Base-by-base conservation (phyloP, 495 filamentous ascomycete species). In the Aspergillus ellipticus region DNA sequence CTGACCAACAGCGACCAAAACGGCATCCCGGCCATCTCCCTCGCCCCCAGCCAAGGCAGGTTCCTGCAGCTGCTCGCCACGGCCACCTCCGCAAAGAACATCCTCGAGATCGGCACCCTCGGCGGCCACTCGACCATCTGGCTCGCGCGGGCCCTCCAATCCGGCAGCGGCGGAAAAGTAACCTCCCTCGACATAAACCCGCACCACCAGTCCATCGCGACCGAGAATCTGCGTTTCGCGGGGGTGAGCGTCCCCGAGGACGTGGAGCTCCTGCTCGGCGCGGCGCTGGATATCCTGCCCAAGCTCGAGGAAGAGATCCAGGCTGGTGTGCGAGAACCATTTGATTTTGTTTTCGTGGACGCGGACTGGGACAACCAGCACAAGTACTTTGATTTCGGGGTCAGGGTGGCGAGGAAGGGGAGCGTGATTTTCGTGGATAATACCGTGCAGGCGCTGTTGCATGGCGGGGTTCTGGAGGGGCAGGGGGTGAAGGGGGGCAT, bases 261-360 rank as follows among this genome's bases (percentile, higher is more conserved):
- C 57, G 71, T 77, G 3, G 79, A 81, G 0, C 58, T 81, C 2
- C 60, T 79, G 10, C 61, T 74, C 2, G 78, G 79, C 1, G 70
- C 73, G 0, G 80, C 68, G 1, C 31, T 77, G 20, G 76, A 80
- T 31, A 64, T 80, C 1, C 51, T 83, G 16, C 66, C 71, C 8
- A 51, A 61, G 53, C 63, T 83, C 11, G 62, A 45, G 8, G 55
- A 63, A 28, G 76, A 77, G 52, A 53, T 66, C 0, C 22, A 54
- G 22, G n/a, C 16, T 7, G 60, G 63, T 10, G 24, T 20, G 2
- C 67, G 75, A n/a, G 57, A 55, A 35, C 54, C 54, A 49, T 79
- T 82, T 55, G 78, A 77, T 42, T 74, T 82, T 50, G 61, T 77
- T 0, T 82, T 82, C 35, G 76, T 83, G 48, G 79, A 81, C 67